Evolutionary conservation across 129 eudicot genomes (phyloP), one percentile per base, ranked within the genome.

Genomic region (Deinandra increscens): DNA sequence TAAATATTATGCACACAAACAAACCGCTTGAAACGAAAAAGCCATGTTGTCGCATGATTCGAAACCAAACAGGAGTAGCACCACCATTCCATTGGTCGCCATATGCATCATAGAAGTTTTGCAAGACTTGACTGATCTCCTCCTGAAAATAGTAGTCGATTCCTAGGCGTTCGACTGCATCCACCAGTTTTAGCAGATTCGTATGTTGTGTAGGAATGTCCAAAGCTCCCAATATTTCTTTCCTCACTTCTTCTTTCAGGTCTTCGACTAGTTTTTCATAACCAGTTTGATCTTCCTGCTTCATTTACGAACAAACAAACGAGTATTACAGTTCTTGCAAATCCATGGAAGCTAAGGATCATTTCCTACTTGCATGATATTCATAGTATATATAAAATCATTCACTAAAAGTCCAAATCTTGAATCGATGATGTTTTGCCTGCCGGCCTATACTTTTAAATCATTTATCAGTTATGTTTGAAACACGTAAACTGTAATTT

Each of bases 41-140:
- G 18, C 74, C 74, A 31, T 50, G 63, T 36, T 69, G 48, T 51
- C 74, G 60, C 33, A 69, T 33, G 45, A 69, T 15, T 9, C 56
- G 66, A 70, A 70, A 70, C 34, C 44, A 55, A 6, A 70, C 9
- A 13, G 75, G 56, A 29, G 22, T 22, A 9, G 50, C 61, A 17
- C 53, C 50, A 53, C 66, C 49, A 0, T 12, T 29, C 63, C 63
- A 56, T 4, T 56, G 26, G 18, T 56, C 63, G 13, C 38, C 63
- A 1, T 56, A 56, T 13, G 9, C 39, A 12, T 26, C 9, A 56
- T 56, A 56, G 5, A 56, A 29, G 39, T 29, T 4, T 23, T 56
- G 63, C 63, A 56, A 56, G 63, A 10, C 19, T 29, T 56, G 38
- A 26, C 29, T 56, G 12, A 56, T 56, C 39, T 56, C 63, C 39